phyloP scores from a whole-genome alignment of 225 moss, liverwort and hornwort species.

The Lunularia cruciata region DNA sequence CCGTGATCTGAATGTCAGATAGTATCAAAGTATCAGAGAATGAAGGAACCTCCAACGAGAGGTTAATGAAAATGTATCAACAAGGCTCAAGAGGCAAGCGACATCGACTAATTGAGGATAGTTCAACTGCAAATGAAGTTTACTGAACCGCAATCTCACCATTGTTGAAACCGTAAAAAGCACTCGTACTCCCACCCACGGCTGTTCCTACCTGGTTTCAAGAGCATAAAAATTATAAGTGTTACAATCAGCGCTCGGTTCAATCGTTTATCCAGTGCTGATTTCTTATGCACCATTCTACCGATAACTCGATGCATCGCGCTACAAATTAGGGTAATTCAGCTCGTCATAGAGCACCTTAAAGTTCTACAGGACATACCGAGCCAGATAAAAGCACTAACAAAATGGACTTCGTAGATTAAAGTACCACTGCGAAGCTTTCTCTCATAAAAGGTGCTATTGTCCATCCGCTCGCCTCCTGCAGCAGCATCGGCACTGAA shows the following conservation, averaged over 20 bases:
- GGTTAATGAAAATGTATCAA: no score
- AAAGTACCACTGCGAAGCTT: conserved; percentile 85
- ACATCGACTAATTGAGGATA: no score
- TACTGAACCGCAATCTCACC: conserved; percentile 54
- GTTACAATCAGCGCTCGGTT: no score
- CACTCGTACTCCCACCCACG: conserved; percentile 78
- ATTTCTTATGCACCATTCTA: background rate
- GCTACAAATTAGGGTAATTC: background rate
- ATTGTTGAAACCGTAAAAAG: conserved; percentile 89
- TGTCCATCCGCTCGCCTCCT: conserved; percentile 96
- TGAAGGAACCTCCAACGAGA: background rate
- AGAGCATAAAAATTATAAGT: background rate
- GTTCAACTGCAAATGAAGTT: no score
- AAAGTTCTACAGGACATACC: background rate
- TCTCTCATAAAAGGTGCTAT: conserved; percentile 96
- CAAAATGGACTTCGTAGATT: background rate
- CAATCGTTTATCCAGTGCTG: background rate
- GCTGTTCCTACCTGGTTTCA: conserved; percentile 79
- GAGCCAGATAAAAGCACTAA: background rate
- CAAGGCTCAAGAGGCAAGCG: no score
- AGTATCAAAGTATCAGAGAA: no score
- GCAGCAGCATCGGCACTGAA: conserved; percentile 24
- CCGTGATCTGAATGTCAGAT: no score
- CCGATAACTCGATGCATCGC: no score
- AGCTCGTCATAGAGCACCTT: background rate